These are phyloP conservation scores for Malassezia nana DNA, from an alignment of 1,284 basidiomycete genomes.

Conservation along the genomic window DNA sequence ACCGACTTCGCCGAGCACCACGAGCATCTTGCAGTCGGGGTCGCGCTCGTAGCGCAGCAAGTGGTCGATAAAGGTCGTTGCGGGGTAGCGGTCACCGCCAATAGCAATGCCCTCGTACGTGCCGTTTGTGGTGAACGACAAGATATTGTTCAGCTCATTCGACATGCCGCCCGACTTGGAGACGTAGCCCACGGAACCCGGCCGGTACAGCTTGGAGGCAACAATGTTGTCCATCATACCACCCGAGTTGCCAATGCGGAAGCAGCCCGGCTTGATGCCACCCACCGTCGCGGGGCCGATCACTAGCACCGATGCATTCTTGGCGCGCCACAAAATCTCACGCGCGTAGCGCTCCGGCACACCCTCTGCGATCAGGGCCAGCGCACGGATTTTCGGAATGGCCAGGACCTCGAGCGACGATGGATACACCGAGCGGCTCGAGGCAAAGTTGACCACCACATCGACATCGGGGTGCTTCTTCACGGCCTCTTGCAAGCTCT, in stretches of 20 bases:
- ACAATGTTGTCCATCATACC: slow-evolving; percentile 99
- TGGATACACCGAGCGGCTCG: slow-evolving; percentile 83
- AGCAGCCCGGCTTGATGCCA: slow-evolving; percentile 99
- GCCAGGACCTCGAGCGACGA: slow-evolving; percentile 83
- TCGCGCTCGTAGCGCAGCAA: slow-evolving; percentile 93
- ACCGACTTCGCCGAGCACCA: slow-evolving; percentile 95
- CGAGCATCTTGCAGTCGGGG: slow-evolving; percentile 95
- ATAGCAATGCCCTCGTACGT: slow-evolving; percentile 99
- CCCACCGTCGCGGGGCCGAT: slow-evolving; percentile 97
- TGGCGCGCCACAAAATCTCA: slow-evolving; percentile 82
- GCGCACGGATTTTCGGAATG: slow-evolving; percentile 62
- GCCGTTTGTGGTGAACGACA: slow-evolving; percentile 92
- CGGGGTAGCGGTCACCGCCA: slow-evolving; percentile 97
- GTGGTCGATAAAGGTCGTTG: slow-evolving; percentile 98
- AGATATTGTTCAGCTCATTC: slow-evolving; percentile 99
- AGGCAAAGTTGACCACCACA: slow-evolving; percentile 96
- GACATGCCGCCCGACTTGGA: slow-evolving; percentile 99
- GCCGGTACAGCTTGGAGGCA: slow-evolving; percentile 92
- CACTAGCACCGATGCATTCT: slow-evolving; percentile 79
- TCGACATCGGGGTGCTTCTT: slow-evolving; percentile 94
- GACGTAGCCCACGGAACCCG: slow-evolving; percentile 94
- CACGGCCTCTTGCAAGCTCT: slow-evolving; percentile 78
- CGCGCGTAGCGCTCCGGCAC: slow-evolving; percentile 94
- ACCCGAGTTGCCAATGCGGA: slow-evolving; percentile 98
- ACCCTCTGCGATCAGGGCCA: slow-evolving; percentile 95